Evolutionary conservation across 371 early-diverging fungal genomes (phyloP), one percentile per base, ranked within the genome.

Genomic region (Haplosporangium sp.): DNA sequence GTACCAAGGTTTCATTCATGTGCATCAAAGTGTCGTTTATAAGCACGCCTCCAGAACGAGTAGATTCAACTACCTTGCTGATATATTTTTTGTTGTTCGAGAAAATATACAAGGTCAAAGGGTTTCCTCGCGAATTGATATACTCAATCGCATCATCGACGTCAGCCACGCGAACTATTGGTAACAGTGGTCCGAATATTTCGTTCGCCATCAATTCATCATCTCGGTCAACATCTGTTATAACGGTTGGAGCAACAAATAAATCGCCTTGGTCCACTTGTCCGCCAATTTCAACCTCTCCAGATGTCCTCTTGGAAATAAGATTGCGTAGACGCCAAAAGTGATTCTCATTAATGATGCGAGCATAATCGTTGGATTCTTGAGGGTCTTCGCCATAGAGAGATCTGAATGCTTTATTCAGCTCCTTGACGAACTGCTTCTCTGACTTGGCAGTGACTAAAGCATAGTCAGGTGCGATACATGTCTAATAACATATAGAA

Each of bases 391-490:
- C 34, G 39, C 92, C 88, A 50, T 84, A 94, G 61, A 90, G 85
- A 1, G 87, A 73, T 0, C 78, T 62, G 11, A 90, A n/a, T 0
- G 90, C 86, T 55, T 84, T 84, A 42, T 85, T 86, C 65, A 93
- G 61, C 5, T 86, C 89, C 17, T 68, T 71, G 4, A 89, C 69
- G 69, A 96, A 86, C 39, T 81, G 76, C 59, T 83, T 82, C 53
- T 85, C 85, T 34, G 88, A 76, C 15, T 83, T 74, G 39, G 83
- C 76, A 34, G 90, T 91, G 38, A 91, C 86, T 45, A 97, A 65
- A 11, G 97, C 79, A 67, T 97, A 96, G 83, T 98, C 98, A 17
- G 92, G 93, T 8, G 93, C 93, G 63, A 97, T 87, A 83, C 98
- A 97, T 3, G 93, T 94, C 91, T 93, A 83, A 37, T 47, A 61